These are phyloP conservation scores for Sporothrix luriei DNA, from an alignment of 2,329 filamentous ascomycete species.

Conservation along the genomic window DNA sequence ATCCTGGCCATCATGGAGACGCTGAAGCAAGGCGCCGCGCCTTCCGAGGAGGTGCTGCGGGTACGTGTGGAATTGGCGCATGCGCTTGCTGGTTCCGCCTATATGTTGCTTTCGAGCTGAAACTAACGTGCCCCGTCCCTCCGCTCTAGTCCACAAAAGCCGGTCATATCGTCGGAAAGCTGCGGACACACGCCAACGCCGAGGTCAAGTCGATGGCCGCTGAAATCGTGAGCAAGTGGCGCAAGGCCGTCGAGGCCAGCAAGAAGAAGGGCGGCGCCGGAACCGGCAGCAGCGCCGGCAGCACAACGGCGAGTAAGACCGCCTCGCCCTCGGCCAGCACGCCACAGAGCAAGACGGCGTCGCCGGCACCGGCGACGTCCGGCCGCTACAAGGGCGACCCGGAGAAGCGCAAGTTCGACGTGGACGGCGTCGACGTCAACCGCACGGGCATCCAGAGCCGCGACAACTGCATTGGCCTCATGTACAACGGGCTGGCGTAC, in stretches of 20 bases:
- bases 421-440: slow-evolving; percentile 76
- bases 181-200: slow-evolving; percentile 74
- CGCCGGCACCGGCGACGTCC: slow-evolving; percentile 57
- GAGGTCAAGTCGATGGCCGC: slow-evolving; percentile 75
- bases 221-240: slow-evolving; percentile 87
- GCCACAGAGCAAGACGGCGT: slow-evolving; percentile 39
- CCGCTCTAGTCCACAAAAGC: slow-evolving; percentile 73
- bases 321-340: slow-evolving; percentile 49
- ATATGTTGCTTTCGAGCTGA: not conserved
- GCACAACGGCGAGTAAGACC: slow-evolving; percentile 40
- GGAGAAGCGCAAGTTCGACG: slow-evolving; percentile 78
- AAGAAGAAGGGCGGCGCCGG: slow-evolving; percentile 48
- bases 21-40: slow-evolving; percentile 76
- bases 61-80: slow-evolving; percentile 50
- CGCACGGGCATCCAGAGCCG: slow-evolving; percentile 74
- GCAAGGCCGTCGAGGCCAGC: slow-evolving; percentile 70
- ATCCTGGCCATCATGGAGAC: slow-evolving; percentile 75
- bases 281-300: slow-evolving; percentile 22
- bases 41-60: slow-evolving; percentile 86
- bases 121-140: not conserved
- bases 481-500: slow-evolving; percentile 86
- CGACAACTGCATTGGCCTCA: slow-evolving; percentile 83
- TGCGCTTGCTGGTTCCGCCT: not conserved
- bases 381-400: slow-evolving; percentile 63
- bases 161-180: slow-evolving; percentile 84